Evolutionary conservation across 768 basidiomycete species (phyloP).

Genomic region (Mycena floridula): DNA sequence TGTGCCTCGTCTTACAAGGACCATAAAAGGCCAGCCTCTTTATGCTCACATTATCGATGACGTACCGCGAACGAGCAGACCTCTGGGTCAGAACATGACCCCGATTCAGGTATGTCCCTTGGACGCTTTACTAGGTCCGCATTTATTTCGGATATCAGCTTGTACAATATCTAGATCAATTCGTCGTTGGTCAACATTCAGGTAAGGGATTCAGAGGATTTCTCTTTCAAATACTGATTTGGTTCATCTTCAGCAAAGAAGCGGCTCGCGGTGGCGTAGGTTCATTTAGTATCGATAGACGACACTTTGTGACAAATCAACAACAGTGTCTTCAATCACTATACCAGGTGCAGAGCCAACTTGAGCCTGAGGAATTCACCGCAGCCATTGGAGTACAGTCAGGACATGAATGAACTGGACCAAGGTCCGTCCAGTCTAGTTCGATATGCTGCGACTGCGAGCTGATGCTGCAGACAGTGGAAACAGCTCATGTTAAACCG

Average conservation of each 20-base stretch:
- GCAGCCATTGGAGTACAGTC: constrained; percentile 10
- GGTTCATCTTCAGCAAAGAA: constrained; percentile 96
- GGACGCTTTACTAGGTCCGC: no score
- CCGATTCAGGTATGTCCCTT: constrained; percentile 35
- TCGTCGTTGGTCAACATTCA: constrained; percentile 87
- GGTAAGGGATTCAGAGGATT: no score
- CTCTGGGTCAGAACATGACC: no score
- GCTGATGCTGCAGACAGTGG: no score
- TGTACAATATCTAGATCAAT: constrained; percentile 80
- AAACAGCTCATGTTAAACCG: no score
- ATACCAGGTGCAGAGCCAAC: constrained; percentile 80
- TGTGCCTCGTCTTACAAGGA: no score
- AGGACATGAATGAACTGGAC: background rate
- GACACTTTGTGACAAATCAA: background rate
- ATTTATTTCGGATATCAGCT: constrained; percentile 42
- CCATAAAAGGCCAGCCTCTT: no score
- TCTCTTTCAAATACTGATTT: no score
- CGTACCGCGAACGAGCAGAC: no score
- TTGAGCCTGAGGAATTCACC: constrained; percentile 40
- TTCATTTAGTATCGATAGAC: constrained; percentile 11
- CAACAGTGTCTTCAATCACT: constrained; percentile 87
- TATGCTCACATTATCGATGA: no score
- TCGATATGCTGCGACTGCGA: no score
- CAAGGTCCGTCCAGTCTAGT: no score
- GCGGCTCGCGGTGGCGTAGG: constrained; percentile 89